Evolutionary conservation across 768 basidiomycete species (phyloP), one percentile per base, ranked within the genome.

Genomic region (Lactarius tabidus): DNA sequence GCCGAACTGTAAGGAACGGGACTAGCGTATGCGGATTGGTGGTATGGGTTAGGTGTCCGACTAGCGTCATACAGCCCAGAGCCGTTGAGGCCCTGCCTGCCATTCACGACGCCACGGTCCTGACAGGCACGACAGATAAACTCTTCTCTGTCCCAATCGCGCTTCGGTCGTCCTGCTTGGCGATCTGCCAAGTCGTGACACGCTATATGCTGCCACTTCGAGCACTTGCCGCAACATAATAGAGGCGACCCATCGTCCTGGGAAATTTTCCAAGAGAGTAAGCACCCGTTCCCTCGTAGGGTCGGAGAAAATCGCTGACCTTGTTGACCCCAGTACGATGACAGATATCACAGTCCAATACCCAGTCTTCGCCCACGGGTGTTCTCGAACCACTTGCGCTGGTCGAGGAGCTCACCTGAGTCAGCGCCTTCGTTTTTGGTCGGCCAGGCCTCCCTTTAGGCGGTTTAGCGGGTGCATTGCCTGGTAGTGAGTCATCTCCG

Each of bases 301-400:
- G 15, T 59, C 26, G 35, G 61, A 38, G 54, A 38, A 52, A 12
- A 61, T 55, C 31, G 78, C 85, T 66, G 68, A 93, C 93, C 69
- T 88, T 74, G 70, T 95, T 95, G 62, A 85, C 75, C 10, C 92
- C 92, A 29, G 79, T 80, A 66, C 83, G 83, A 60, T 80, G 80
- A 74, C 94, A 97, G 41, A 96, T 81, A 72, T 96, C 94, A 72
- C 94, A 97, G 71, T 91, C 88, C 28, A 97, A 77, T 63, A 91
- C 86, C 94, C 94, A 95, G 63, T 88, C 84, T 58, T 87, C 89
- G 33, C 78, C 79, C 23, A 77, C 75, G 36, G 85, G 83, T 6
- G 82, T 83, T 48, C 82, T 82, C 14, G 83, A 79, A 20, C 83
- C 83, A 65, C 77, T 81, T 20, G 74, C 72, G 17, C 74, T 73